A percentile compares a stretch with the other conserved stretches of the same genome.
phyloP scores from a whole-genome alignment of 2,329 filamentous ascomycete genomes.

The Onygena corvina region DNA sequence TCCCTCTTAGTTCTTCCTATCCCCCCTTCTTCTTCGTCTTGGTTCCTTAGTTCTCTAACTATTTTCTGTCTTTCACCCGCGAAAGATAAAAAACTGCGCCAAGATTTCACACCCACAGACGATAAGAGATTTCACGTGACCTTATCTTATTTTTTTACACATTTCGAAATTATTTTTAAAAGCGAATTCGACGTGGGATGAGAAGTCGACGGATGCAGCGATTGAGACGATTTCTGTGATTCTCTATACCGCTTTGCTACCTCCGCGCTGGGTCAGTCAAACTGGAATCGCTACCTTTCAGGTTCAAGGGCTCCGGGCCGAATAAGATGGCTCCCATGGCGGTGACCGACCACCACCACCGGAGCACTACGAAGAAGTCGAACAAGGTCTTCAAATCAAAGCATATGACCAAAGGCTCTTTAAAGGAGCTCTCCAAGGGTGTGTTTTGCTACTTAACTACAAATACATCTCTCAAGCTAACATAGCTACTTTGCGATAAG shows the following conservation, averaged over 20 bases:
- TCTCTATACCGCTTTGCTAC: background rate
- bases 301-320: conserved; percentile 61
- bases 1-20: too few relatives aligned
- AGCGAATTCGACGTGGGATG: conserved; percentile 8
- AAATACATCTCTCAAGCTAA: background rate
- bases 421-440: conserved; percentile 82
- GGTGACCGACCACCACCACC: conserved; percentile 61
- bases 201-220: conserved; percentile 1
- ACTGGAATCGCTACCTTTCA: conserved; percentile 50
- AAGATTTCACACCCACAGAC: conserved; percentile 23
- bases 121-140: conserved; percentile 8
- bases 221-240: too few relatives aligned
- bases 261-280: conserved; percentile 6
- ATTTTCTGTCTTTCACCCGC: background rate
- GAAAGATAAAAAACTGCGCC: conserved; percentile 21
- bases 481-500: conserved; percentile 35
- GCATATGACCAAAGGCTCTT: conserved; percentile 74
- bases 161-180: conserved; percentile 24
- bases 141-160: conserved; percentile 7
- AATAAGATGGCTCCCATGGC: conserved; percentile 62
- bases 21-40: background rate
- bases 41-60: background rate
- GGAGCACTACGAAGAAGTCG: conserved; percentile 76
- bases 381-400: conserved; percentile 90
- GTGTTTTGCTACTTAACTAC: conserved; percentile 9